Evolutionary conservation across 148 eudicot species (phyloP), one percentile per base, ranked within the genome.

Genomic region (Chenopodium album): DNA sequence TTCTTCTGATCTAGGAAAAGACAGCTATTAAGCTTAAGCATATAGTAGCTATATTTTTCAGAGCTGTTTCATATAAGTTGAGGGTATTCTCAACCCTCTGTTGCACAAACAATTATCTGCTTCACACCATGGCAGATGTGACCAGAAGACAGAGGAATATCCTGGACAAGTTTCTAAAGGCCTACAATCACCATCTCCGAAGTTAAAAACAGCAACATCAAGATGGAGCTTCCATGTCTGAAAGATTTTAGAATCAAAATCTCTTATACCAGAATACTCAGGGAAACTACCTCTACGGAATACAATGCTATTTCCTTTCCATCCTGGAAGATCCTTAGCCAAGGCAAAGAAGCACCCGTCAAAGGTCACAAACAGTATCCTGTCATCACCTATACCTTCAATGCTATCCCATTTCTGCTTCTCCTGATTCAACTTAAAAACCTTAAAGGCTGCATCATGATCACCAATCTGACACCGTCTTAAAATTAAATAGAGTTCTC

Each of bases 301-400:
- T 5, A 75, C 64, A 75, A 75, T 75, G 77, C 77, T 52, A 54
- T 75, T 75, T 4, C 77, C 77, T 56, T 26, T 75, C 77, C 77
- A 75, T 7, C 77, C 77, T 4, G 77, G 79, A 59, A 76, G 34
- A 31, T 59, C 79, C 64, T 29, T 48, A 48, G 28, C 77, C 11
- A 28, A 16, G 34, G 77, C 77, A 75, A 56, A 26, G 77, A 75
- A 75, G 37, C 63, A 52, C 64, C 77, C 77, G 54, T 75, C 77
- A 31, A 50, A 75, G 16, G 77, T 75, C 63, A 75, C 77, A 75
- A 75, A 75, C 77, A 75, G 17, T 50, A 75, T 75, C n/a, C 32
- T 75, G 7, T 75, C 77, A 52, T 75, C 77, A 4, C 77, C 77
- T 34, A 62, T 22, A 22, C 69, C 47, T 32, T 60, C 10, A 29